These are phyloP conservation scores for Claviceps sp. DNA, from an alignment of 2,329 filamentous ascomycete genomes.

Conservation along the genomic window DNA sequence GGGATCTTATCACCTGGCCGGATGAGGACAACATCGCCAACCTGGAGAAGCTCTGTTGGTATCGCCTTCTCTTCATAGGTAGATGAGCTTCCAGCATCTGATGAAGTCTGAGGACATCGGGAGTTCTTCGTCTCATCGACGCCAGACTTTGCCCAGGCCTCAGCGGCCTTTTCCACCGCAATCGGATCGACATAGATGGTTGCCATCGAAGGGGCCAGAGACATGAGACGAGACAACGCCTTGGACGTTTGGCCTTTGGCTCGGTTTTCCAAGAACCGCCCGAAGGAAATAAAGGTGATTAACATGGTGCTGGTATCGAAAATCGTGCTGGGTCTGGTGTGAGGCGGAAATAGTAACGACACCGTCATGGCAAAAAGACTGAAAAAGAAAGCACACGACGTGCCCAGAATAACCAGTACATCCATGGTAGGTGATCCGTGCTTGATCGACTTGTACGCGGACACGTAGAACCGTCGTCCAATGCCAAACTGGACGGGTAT, in stretches of 20 bases:
- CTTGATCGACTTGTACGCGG: conserved; percentile 84
- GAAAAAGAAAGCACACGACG: conserved; percentile 92
- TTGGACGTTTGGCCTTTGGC: conserved; percentile 95
- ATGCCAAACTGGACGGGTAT: conserved; percentile 94
- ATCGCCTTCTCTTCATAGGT: conserved; percentile 74
- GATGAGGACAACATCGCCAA: conserved; percentile 85
- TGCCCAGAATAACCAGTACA: conserved; percentile 85
- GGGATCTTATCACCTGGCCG: conserved; percentile 94
- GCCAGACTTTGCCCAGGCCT: conserved; percentile 45
- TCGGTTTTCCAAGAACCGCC: conserved; percentile 82
- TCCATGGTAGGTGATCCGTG: conserved; percentile 96
- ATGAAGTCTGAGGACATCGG: conserved; percentile 24
- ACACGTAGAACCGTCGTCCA: conserved; percentile 83
- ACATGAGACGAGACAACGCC: conserved; percentile 89
- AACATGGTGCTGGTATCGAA: conserved; percentile 99
- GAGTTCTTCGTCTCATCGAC: conserved; percentile 21
- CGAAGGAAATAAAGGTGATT: conserved; percentile 86
- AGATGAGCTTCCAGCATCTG: conserved; percentile 31
- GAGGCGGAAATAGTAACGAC: conserved; percentile 60
- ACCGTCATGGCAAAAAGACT: conserved; percentile 78
- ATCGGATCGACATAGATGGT: conserved; percentile 94
- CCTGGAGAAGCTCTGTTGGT: conserved; percentile 85
- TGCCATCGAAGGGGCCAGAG: conserved; percentile 87
- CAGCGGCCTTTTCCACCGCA: conserved; percentile 78
- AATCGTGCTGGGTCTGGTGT: conserved; percentile 71